Percentiles rank a stretch among this genome's conserved stretches.
Evolutionary conservation across 2,329 filamentous ascomycete genomes (phyloP).

Genomic region (Penicillium occitanis): DNA sequence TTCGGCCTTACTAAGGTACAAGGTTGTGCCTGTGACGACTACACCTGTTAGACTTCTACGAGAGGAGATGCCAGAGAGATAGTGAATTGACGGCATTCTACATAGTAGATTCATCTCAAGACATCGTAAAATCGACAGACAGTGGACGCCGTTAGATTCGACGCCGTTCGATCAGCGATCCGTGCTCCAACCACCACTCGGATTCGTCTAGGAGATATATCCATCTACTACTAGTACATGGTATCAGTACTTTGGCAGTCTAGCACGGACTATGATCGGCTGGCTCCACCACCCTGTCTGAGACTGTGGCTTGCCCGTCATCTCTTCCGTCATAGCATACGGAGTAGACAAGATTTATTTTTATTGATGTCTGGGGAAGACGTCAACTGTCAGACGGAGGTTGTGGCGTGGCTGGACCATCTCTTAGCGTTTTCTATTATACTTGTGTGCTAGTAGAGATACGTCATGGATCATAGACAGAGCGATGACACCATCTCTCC

Average conservation of each 20-base stretch:
- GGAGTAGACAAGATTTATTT: too few relatives aligned
- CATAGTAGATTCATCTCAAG: too few relatives aligned
- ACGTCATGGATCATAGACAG: slow-evolving; percentile 6
- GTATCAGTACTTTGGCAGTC: not conserved
- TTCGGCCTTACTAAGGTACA: not conserved
- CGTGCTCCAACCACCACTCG: slow-evolving; percentile 5
- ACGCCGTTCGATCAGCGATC: not conserved
- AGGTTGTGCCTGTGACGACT: not conserved
- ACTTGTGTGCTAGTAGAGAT: not conserved
- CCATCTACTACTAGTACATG: not conserved
- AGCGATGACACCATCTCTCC: slow-evolving; percentile 4
- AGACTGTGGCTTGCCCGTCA: slow-evolving; percentile 7
- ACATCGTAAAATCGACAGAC: too few relatives aligned
- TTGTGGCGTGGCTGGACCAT: not conserved
- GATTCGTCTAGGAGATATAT: slow-evolving; percentile 1
- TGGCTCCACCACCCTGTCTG: not conserved
- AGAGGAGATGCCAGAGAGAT: not conserved
- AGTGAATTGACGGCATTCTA: too few relatives aligned
- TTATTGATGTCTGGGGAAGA: not conserved
- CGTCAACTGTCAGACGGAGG: not conserved
- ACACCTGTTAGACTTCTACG: not conserved
- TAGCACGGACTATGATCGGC: not conserved
- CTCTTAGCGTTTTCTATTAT: not conserved
- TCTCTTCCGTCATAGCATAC: not conserved
- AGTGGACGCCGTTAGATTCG: not conserved